Conservation (phyloP, 768 basidiomycete species). For the Leccinum longicurvipes region DNA sequence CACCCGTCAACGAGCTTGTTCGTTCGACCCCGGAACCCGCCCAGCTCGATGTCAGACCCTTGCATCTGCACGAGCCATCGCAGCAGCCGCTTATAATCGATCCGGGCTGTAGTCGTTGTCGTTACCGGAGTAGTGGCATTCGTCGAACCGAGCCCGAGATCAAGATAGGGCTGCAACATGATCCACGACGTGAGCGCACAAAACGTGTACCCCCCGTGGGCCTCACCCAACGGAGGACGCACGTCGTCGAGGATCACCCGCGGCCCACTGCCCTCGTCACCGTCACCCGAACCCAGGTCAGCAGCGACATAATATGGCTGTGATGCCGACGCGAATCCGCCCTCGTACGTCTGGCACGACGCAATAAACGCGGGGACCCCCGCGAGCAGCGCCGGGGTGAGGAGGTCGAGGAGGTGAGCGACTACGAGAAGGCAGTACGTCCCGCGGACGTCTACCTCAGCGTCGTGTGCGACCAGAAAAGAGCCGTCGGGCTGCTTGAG, state of each 20-base stretch:
- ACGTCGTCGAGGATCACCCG: conserved; percentile 39
- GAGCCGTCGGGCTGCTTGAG: conserved; percentile 92
- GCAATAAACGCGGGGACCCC: conserved; percentile 78
- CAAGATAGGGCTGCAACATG: conserved; percentile 61
- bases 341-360: conserved; percentile 96
- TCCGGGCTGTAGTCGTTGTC: conserved; percentile 25
- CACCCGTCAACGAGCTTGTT: conserved; percentile 99
- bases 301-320: conserved; percentile 55
- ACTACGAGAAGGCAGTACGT: conserved; percentile 88
- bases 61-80: conserved; percentile 89
- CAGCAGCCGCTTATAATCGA: conserved; percentile 60
- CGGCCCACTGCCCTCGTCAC: neutral
- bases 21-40: conserved; percentile 89
- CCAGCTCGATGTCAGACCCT: conserved; percentile 75
- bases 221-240: conserved; percentile 85
- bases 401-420: conserved; percentile 76
- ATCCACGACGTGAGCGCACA: conserved; percentile 87
- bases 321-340: conserved; percentile 83
- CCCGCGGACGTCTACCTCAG: conserved; percentile 95
- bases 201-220: conserved; percentile 97
- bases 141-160: neutral
- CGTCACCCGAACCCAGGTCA: neutral
- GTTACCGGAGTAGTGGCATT: too few species aligned
- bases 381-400: conserved; percentile 83
- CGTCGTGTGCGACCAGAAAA: conserved; percentile 82